Evolutionary conservation across 768 basidiomycete genomes (phyloP).

Genomic region (Trametes meyenii): DNA sequence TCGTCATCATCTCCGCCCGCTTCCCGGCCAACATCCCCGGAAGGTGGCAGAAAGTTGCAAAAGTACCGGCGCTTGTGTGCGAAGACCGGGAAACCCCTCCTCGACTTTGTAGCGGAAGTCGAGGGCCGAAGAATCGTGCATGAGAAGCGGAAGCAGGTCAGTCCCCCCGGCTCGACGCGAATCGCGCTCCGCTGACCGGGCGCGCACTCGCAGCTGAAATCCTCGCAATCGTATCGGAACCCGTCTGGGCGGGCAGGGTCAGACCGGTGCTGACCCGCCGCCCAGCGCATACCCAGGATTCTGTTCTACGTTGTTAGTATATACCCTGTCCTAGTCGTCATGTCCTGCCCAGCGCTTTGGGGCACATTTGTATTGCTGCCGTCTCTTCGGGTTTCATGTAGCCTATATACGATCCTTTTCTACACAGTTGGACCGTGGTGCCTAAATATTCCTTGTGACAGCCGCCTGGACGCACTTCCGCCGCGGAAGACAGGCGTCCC

Average conservation of each 20-base stretch:
- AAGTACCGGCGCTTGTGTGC: slow-evolving; percentile 18
- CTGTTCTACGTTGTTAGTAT: slow-evolving; percentile 4
- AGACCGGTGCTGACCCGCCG: slow-evolving; percentile 5
- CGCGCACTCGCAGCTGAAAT: slow-evolving; percentile 1
- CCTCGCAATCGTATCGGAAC: slow-evolving; percentile 21
- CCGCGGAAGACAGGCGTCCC: neutral
- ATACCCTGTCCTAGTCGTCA: slow-evolving; percentile 9
- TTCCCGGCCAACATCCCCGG: neutral
- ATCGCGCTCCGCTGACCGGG: neutral
- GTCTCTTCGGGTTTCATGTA: too few species aligned
- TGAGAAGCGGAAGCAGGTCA: slow-evolving; percentile 11
- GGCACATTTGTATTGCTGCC: too few species aligned
- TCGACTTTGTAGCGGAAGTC: slow-evolving; percentile 22
- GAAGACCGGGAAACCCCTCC: slow-evolving; percentile 13
- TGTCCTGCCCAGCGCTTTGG: neutral
- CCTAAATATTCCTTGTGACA: neutral
- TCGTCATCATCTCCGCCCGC: neutral
- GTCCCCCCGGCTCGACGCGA: neutral
- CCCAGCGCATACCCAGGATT: neutral
- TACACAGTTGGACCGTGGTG: neutral
- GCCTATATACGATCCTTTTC: neutral
- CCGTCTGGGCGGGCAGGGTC: slow-evolving; percentile 11
- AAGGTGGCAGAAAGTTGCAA: slow-evolving; percentile 7
- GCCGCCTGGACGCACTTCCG: neutral
- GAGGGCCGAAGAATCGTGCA: slow-evolving; percentile 13